These are phyloP conservation scores for Paraphoma chrysanthemicola DNA, from an alignment of 2,329 filamentous ascomycete genomes.

Conservation along the genomic window DNA sequence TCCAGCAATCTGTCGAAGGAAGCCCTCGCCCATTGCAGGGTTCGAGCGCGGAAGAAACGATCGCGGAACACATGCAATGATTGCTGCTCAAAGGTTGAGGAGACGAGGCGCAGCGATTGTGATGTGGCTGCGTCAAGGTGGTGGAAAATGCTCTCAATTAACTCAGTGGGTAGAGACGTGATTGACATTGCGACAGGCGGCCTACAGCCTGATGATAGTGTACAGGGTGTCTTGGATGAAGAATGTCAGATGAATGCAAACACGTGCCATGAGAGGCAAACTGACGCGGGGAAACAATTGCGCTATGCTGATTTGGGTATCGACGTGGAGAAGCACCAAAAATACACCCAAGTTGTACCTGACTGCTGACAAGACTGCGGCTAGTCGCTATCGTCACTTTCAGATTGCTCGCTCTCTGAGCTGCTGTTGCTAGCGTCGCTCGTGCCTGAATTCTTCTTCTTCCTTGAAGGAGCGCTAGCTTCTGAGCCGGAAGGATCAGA, in stretches of 20 bases:
- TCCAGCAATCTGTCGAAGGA: constrained; percentile 20
- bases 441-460: neutral
- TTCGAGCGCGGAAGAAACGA: constrained; percentile 29
- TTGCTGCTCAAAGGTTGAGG: constrained; percentile 18
- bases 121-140: constrained; percentile 24
- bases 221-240: neutral
- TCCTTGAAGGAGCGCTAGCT: neutral
- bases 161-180: constrained; percentile 26
- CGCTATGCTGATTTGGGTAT: constrained; percentile 13
- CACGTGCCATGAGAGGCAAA: neutral
- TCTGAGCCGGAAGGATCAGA: neutral
- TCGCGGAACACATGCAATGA: constrained; percentile 24
- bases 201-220: neutral
- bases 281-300: constrained; percentile 5
- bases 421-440: neutral
- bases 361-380: neutral
- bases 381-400: neutral
- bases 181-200: constrained; percentile 15
- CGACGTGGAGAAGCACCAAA: neutral
- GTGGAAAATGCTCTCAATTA: constrained; percentile 26
- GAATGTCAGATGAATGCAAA: neutral
- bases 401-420: neutral
- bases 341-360: neutral
- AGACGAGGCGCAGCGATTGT: constrained; percentile 28
- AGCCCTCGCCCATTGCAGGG: constrained; percentile 22